Evolutionary conservation across 257 asterid species (phyloP).

Genomic region (Solanum pinnatisectum): DNA sequence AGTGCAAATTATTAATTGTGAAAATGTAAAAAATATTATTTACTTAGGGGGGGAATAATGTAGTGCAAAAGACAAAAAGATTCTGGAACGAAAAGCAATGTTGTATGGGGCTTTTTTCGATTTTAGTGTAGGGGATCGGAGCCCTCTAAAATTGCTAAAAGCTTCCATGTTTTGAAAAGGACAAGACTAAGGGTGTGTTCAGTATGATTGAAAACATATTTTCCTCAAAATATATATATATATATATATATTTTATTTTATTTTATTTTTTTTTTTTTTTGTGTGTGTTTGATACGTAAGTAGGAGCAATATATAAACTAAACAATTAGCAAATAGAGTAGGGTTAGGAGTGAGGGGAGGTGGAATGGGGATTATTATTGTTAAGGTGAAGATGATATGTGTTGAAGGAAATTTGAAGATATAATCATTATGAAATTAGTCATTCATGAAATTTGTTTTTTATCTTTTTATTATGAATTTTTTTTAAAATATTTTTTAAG

Average conservation of each 20-base stretch:
- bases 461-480: no score
- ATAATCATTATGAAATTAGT: background rate
- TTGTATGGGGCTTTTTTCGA: background rate
- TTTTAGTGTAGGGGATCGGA: background rate
- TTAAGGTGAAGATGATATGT: background rate
- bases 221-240: no score
- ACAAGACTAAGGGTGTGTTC: background rate
- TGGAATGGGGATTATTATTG: background rate
- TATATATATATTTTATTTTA: no score
- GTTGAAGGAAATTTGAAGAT: background rate
- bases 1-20: background rate
- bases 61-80: slow-evolving; percentile 6
- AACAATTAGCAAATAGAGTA: background rate
- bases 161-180: background rate
- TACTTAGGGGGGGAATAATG: background rate
- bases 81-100: background rate
- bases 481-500: no score
- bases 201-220: no score
- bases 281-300: background rate
- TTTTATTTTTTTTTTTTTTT: no score
- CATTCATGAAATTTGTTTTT: background rate
- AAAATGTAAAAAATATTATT: background rate
- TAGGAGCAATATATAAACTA: no score
- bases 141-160: background rate
- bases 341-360: background rate